Base-by-base conservation (phyloP, 1,284 basidiomycete genomes). In the Pseudozyma thailandica region DNA sequence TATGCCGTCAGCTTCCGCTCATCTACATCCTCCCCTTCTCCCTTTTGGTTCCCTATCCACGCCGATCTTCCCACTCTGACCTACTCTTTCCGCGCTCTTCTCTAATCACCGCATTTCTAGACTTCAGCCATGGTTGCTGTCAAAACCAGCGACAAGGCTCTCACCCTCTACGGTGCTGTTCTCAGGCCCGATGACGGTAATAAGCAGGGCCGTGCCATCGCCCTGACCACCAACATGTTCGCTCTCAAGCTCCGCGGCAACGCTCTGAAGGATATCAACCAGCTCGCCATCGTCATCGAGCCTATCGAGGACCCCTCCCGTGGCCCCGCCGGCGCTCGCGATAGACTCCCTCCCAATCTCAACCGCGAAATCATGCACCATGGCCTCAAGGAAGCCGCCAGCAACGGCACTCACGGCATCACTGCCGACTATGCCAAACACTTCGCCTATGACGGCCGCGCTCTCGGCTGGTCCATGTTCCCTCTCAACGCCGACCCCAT, bases 141-240 rank as follows among this genome's bases (percentile, higher is more conserved):
- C 35, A 41, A 46, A 20, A 26, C 49, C 16, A 31, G 12, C 33
- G 33, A 45, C 0, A n/a, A 58, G 48, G 54, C 56, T 15, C 43
- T 70, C 15, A 60, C 51, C 15, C 44, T 70, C 10, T 70, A 35
- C 43, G 61, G 61, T 18, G 54, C 63, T 25, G 68, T 49, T 5
- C 48, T 54, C 7, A 60, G 71, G 23, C 75, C 75, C 12, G 73
- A 77, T 37, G 23, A 6, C 7, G 73, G 73, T n/a, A 75, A 72
- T 27, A 74, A 56, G 37, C 44, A 43, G 7, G 75, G 75, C 6
- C 55, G 63, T 4, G 12, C 41, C 2, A 55, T 77, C 33, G 18
- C 26, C 3, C 54, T 77, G 21, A 20, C 37, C 6, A 60, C 62
- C 33, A 72, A 73, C 28, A 37, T 73, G 5, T 75, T 58, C 57